phyloP scores from a whole-genome alignment of 2,329 filamentous ascomycete genomes.

The Verticillium tricorpus region DNA sequence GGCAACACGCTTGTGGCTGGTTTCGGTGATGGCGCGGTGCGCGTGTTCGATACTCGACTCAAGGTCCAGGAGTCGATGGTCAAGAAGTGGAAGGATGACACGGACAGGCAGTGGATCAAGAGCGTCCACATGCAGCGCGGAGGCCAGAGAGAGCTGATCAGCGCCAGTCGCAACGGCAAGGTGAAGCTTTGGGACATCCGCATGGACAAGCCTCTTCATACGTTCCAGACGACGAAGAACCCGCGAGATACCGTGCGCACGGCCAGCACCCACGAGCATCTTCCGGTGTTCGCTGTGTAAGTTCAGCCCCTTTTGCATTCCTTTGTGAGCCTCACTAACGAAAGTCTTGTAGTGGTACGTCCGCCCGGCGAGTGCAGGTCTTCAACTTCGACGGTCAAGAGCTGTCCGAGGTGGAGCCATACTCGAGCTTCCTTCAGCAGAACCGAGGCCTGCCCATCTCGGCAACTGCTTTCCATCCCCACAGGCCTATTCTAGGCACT shows the following conservation, averaged over 20 bases:
- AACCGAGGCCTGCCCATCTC: constrained; percentile 79
- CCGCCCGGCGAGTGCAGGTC: constrained; percentile 81
- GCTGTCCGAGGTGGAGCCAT: constrained; percentile 82
- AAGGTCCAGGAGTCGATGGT: constrained; percentile 88
- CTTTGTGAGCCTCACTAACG: constrained; percentile 18
- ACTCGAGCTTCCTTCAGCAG: constrained; percentile 81
- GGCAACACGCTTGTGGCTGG: constrained; percentile 94
- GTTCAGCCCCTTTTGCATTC: constrained; percentile 30
- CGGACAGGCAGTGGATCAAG: constrained; percentile 83
- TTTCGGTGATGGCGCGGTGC: constrained; percentile 90
- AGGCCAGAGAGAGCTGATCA: constrained; percentile 85
- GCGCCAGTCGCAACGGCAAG: constrained; percentile 86
- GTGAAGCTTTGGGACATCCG: constrained; percentile 96
- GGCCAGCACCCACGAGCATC: constrained; percentile 89
- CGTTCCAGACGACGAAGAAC: constrained; percentile 70
- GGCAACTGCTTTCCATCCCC: constrained; percentile 90
- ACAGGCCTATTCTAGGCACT: constrained; percentile 85
- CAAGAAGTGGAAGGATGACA: constrained; percentile 91
- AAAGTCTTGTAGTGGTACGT: constrained; percentile 64
- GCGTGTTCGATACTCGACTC: constrained; percentile 87
- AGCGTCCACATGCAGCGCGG: constrained; percentile 96
- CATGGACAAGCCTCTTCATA: constrained; percentile 71
- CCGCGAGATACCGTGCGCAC: constrained; percentile 76
- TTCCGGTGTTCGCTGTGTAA: constrained; percentile 92
- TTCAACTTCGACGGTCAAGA: constrained; percentile 83